Base-by-base conservation (phyloP, 2,329 filamentous ascomycete genomes). In the Blastomyces percursus region DNA sequence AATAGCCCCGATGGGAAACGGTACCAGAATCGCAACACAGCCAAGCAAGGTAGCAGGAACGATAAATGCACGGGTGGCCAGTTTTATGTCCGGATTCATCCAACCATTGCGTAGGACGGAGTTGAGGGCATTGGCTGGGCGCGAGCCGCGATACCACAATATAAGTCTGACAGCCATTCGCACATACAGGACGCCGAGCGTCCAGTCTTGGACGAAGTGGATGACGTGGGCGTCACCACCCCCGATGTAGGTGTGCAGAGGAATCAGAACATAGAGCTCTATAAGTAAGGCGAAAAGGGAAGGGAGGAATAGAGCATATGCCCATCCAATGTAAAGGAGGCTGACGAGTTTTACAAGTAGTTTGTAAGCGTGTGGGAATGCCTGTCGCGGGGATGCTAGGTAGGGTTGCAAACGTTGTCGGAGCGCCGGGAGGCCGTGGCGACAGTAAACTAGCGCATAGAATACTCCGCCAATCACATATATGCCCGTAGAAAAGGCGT, bases 161-260 rank as follows among this genome's bases (percentile, higher is more conserved):
- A 91, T 80, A 69, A 91, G 77, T 48, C 88, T 86, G 19, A 85
- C 82, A 0, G 84, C 84, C 69, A 97, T 85, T 66, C 96, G 92
- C 38, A 95, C 82, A 73, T 96, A 96, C 2, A 99, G 81, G 27
- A 99, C 83, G 4, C 94, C 94, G 0, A 99, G 80, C 0, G 92
- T 96, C 91, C 93, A 99, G 63, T 92, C 87, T 72, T 97, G 93
- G 51, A 97, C 87, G 65, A 97, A 82, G 65, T 95, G 88, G 51
- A 97, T 84, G 8, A 76, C 69, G 61, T 76, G 75, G 1, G 70
- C 70, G 42, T 74, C 63, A 16, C 68, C 66, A 19, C 69, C 68
- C 8, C 70, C 70, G 73, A 89, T 81, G 71, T 92, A 90, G 0
- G 91, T 92, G 71, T 96, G 89, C 3, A 96, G 77, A 0, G 94